Percentiles rank a stretch among this genome's conserved stretches.
phyloP scores from a whole-genome alignment of 441 rosid genomes.

The Bocquillonia castaneifolia region DNA sequence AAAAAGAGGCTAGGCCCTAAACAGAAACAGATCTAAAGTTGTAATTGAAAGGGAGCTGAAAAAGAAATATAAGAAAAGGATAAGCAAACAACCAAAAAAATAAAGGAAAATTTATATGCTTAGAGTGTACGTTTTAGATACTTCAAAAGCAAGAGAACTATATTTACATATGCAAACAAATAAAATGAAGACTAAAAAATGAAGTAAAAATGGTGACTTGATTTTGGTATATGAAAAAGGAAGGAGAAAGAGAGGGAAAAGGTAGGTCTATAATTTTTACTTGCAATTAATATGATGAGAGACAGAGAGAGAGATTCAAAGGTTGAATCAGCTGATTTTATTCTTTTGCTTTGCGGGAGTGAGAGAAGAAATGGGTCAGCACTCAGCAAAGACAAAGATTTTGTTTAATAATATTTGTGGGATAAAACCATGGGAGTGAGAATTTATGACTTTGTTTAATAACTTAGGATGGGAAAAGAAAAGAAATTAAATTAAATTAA shows the following conservation, averaged over 20 bases:
- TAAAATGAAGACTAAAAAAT: neutral
- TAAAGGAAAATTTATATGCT: conserved; percentile 24
- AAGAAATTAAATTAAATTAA: too few relatives aligned
- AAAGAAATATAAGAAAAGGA: neutral
- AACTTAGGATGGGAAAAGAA: too few relatives aligned
- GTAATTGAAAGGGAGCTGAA: conserved; percentile 10
- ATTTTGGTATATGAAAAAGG: neutral
- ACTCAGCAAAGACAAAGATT: too few relatives aligned
- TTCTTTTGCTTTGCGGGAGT: neutral
- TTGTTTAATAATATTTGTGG: too few relatives aligned
- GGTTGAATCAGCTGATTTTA: conserved; percentile 7
- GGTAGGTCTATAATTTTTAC: neutral
- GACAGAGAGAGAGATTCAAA: neutral
- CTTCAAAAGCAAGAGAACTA: conserved; percentile 40
- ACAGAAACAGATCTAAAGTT: conserved; percentile 40
- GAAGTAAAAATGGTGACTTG: neutral
- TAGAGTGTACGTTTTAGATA: conserved; percentile 35
- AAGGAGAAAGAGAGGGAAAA: conserved; percentile 20
- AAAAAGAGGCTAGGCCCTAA: conserved; percentile 30
- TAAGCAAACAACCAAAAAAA: conserved; percentile 6
- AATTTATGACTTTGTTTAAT: too few relatives aligned
- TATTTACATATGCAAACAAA: conserved; percentile 1
- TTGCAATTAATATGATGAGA: neutral
- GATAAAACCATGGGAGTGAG: too few relatives aligned
- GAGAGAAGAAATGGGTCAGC: too few relatives aligned